phyloP scores from a whole-genome alignment of 805 yeast species.

The Citeromyces matritensis region DNA sequence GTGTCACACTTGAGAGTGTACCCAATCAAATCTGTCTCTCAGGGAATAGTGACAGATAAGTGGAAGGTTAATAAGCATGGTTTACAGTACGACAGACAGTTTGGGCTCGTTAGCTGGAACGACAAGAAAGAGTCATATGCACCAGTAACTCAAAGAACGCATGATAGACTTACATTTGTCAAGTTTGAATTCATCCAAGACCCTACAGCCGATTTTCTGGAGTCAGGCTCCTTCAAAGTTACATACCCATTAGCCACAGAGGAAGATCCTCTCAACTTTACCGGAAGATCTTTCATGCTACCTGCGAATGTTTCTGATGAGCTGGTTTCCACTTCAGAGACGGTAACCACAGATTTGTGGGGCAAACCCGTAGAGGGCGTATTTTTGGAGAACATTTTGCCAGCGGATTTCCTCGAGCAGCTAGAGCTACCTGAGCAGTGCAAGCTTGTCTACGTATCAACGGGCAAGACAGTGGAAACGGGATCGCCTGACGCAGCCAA shows the following conservation, averaged over 20 bases:
- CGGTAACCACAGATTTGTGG: too few species aligned
- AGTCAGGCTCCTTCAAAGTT: constrained; percentile 7
- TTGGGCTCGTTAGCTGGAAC: constrained; percentile 7
- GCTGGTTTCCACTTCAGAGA: too few species aligned
- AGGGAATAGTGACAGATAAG: constrained; percentile 9
- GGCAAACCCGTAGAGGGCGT: too few species aligned
- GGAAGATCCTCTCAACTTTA: constrained; percentile 1
- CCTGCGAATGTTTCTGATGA: constrained; percentile 8
- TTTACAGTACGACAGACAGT: constrained; percentile 13
- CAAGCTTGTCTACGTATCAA: constrained; percentile 9
- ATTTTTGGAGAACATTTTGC: too few species aligned
- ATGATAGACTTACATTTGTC: constrained; percentile 5
- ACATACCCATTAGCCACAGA: constrained; percentile 5
- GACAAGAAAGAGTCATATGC: constrained; percentile 5
- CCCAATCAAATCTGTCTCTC: constrained; percentile 14
- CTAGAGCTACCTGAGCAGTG: constrained; percentile 8
- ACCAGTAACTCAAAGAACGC: constrained; percentile 6
- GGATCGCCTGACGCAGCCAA: constrained; percentile 2
- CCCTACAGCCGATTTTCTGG: neutral
- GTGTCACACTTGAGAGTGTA: constrained; percentile 11
- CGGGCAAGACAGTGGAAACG: constrained; percentile 12
- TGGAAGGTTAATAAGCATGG: constrained; percentile 14
- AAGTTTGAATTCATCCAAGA: constrained; percentile 5
- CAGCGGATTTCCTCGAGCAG: constrained; percentile 6
- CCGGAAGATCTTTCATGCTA: constrained; percentile 2